These are phyloP conservation scores for Ustilago shanxiensis DNA, from an alignment of 1,284 basidiomycete genomes.

Conservation along the genomic window DNA sequence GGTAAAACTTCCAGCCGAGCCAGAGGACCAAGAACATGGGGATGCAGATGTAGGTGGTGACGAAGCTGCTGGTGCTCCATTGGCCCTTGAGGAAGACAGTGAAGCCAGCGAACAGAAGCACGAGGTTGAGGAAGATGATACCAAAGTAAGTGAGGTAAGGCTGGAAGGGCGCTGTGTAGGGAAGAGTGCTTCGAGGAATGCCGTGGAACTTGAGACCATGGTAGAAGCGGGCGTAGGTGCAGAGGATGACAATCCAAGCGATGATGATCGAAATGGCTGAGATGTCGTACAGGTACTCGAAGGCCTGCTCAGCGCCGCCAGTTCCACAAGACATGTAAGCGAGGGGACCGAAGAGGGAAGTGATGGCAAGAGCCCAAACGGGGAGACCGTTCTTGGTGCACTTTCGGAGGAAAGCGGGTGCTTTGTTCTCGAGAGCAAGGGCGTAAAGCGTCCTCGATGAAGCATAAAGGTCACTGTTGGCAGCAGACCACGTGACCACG, in stretches of 20 bases:
- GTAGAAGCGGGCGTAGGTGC: slow-evolving; percentile 82
- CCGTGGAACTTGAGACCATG: slow-evolving; percentile 76
- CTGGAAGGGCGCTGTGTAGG: slow-evolving; percentile 73
- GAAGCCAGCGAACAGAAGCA: slow-evolving; percentile 71
- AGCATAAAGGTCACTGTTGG: slow-evolving; percentile 84
- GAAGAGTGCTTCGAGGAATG: slow-evolving; percentile 73
- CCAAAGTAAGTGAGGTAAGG: slow-evolving; percentile 66
- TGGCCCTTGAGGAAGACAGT: slow-evolving; percentile 61
- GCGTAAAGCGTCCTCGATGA: slow-evolving; percentile 81
- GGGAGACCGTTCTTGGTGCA: slow-evolving; percentile 82
- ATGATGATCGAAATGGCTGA: slow-evolving; percentile 78
- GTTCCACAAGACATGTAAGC: slow-evolving; percentile 76
- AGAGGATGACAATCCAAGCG: slow-evolving; percentile 85
- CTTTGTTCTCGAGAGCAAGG: slow-evolving; percentile 80
- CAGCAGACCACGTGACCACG: slow-evolving; percentile 85
- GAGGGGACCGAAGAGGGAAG: slow-evolving; percentile 77
- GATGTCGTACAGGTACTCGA: slow-evolving; percentile 74
- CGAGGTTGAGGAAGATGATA: slow-evolving; percentile 45
- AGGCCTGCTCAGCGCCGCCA: slow-evolving; percentile 75
- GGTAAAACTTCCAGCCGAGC: slow-evolving; percentile 74
- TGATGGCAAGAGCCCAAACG: slow-evolving; percentile 78
- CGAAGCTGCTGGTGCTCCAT: slow-evolving; percentile 76
- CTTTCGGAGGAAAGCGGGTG: slow-evolving; percentile 79
- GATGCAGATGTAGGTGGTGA: slow-evolving; percentile 84
- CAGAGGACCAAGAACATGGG: slow-evolving; percentile 82